Conservation (phyloP, 768 basidiomycete genomes). For the Cubamyces sp. region DNA sequence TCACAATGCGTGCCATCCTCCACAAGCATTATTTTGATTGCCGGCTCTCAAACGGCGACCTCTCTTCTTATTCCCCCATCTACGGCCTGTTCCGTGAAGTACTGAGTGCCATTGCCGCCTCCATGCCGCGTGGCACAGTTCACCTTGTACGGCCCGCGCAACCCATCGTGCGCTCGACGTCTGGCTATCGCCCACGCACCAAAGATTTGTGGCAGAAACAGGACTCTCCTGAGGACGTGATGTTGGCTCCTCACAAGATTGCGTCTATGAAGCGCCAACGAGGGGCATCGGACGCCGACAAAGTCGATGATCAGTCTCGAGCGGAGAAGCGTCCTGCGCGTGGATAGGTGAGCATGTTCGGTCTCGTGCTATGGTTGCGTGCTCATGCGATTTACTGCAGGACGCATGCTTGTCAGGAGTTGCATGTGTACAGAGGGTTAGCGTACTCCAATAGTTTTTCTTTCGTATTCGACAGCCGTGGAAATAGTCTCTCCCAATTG, state of each 20-base stretch:
- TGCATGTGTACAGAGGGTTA: neutral
- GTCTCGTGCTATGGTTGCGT: neutral
- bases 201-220: neutral
- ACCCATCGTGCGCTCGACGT: neutral
- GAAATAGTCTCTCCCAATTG: neutral
- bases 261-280: constrained; percentile 1
- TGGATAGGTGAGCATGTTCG: constrained; percentile 3
- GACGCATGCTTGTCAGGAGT: constrained; percentile 1
- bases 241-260: constrained; percentile 7
- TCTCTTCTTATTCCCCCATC: neutral
- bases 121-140: neutral
- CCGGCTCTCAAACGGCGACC: neutral
- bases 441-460: neutral
- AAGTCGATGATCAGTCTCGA: neutral
- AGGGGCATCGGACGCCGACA: constrained; percentile 3
- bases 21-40: neutral
- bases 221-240: neutral
- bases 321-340: constrained; percentile 4
- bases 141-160: neutral
- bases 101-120: neutral
- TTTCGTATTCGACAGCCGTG: neutral
- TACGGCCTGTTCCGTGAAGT: neutral
- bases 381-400: neutral
- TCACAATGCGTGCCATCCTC: neutral
- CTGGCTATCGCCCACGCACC: constrained; percentile 1